A percentile compares a stretch with the other conserved stretches of the same genome.
Evolutionary conservation across 129 eudicot species (phyloP).

Genomic region (Artemisia argyi): DNA sequence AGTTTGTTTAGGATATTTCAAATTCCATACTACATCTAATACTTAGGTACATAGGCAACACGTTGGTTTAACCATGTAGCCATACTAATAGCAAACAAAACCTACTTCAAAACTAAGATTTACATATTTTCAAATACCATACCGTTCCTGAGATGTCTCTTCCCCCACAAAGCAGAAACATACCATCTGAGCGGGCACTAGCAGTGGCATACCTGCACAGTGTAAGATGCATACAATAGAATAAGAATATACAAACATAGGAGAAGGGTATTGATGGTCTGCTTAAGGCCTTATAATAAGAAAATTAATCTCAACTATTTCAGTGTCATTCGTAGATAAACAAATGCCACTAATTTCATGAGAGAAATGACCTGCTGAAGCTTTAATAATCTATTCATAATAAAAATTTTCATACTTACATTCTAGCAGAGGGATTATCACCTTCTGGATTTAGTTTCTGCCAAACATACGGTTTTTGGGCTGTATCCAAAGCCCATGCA

Average conservation of each 20-base stretch:
- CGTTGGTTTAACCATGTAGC: not conserved
- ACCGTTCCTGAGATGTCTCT: constrained; percentile 89
- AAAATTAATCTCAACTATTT: constrained; percentile 5
- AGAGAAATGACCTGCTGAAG: not conserved
- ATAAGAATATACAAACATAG: not conserved
- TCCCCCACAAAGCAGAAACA: constrained; percentile 99
- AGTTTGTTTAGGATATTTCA: not conserved
- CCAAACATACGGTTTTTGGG: constrained; percentile 95
- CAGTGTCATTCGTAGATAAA: not conserved
- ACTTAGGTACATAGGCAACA: not conserved
- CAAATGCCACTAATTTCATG: not conserved
- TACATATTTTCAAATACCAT: constrained; percentile 20
- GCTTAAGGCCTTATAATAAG: not conserved
- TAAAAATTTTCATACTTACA: constrained; percentile 58
- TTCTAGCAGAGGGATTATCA: constrained; percentile 93
- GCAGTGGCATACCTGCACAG: constrained; percentile 90
- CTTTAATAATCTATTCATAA: not conserved
- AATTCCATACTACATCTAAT: not conserved
- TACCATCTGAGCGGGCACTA: constrained; percentile 96
- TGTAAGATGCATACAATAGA: constrained; percentile 15
- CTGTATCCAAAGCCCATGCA: constrained; percentile 99
- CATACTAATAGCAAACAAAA: not conserved
- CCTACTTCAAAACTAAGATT: not conserved
- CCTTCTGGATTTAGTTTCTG: constrained; percentile 93
- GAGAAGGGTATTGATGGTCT: too few relatives aligned